Conservation (phyloP, 768 basidiomycete species). For the Russula abietina region DNA sequence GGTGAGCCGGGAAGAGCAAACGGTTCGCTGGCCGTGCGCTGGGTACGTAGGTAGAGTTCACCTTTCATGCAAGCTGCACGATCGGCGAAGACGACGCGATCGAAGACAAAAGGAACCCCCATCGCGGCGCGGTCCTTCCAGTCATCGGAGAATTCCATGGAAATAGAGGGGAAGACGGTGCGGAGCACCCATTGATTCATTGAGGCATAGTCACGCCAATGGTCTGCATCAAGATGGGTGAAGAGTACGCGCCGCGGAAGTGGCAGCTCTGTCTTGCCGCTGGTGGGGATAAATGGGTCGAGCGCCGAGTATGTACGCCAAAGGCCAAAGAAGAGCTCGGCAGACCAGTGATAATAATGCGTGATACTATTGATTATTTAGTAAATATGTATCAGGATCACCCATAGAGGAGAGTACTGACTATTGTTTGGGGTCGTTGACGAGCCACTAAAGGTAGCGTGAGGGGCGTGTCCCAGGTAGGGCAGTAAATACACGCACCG, state of each 20-base stretch:
- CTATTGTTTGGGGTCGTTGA: constrained; percentile 86
- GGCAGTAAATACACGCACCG: constrained; percentile 39
- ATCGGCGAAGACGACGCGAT: constrained; percentile 84
- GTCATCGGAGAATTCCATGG: constrained; percentile 76
- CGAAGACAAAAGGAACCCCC: constrained; percentile 67
- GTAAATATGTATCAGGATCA: background rate
- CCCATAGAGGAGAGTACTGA: constrained; percentile 33
- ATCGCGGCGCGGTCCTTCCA: constrained; percentile 75
- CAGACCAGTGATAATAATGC: constrained; percentile 92
- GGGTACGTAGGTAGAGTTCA: constrained; percentile 57
- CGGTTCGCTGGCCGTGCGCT: constrained; percentile 69
- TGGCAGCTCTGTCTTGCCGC: constrained; percentile 68
- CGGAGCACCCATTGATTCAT: constrained; percentile 90
- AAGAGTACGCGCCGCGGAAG: constrained; percentile 72
- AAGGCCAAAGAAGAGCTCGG: constrained; percentile 86
- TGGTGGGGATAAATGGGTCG: constrained; percentile 57
- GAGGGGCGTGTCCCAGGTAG: constrained; percentile 6
- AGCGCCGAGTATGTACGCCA: constrained; percentile 86
- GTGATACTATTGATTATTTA: constrained; percentile 51
- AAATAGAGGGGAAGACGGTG: constrained; percentile 70
- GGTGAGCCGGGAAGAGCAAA: constrained; percentile 68
- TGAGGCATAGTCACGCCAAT: constrained; percentile 86
- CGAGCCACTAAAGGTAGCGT: constrained; percentile 48
- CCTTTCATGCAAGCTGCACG: constrained; percentile 79
- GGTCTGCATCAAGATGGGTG: constrained; percentile 60